Evolutionary conservation across 2,329 filamentous ascomycete species (phyloP).

Genomic region (Tolypocladium guangdongense): DNA sequence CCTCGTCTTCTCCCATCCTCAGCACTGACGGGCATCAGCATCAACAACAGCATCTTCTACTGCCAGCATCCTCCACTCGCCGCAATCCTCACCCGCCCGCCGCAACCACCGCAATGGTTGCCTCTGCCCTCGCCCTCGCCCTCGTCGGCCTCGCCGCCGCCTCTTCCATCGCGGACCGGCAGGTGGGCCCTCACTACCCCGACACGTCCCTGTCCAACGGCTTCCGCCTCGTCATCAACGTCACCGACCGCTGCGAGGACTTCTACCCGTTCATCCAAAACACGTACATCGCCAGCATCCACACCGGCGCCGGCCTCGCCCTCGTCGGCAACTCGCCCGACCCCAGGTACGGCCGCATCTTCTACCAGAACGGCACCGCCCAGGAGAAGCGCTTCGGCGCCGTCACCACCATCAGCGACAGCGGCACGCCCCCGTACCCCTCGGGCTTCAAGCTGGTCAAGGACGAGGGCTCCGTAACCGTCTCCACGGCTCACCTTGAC

Average conservation of each 20-base stretch:
- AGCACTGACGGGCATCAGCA: too few species aligned
- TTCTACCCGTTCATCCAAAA: conserved; percentile 26
- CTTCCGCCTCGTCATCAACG: conserved; percentile 31
- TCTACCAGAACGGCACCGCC: conserved; percentile 38
- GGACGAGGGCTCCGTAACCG: conserved; percentile 17
- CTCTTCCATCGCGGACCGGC: conserved; percentile 5
- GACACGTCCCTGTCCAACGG: conserved; percentile 9
- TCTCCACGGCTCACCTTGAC: conserved; percentile 13
- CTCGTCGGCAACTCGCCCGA: conserved; percentile 24
- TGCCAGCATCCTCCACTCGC: background rate
- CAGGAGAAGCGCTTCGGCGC: conserved; percentile 13
- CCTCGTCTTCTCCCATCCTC: background rate
- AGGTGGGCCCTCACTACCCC: conserved; percentile 5
- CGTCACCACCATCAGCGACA: conserved; percentile 26
- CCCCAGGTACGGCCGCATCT: conserved; percentile 18
- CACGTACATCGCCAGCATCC: conserved; percentile 25
- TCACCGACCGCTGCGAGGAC: conserved; percentile 24
- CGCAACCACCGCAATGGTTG: conserved; percentile 5
- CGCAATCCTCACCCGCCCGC: background rate
- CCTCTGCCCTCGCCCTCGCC: conserved; percentile 6
- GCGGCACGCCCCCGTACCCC: conserved; percentile 24
- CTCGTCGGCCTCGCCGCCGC: conserved; percentile 11
- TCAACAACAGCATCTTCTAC: background rate
- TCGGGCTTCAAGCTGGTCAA: conserved; percentile 19
- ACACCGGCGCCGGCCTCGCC: conserved; percentile 28